Evolutionary conservation across 2,329 filamentous ascomycete genomes (phyloP), one percentile per base, ranked within the genome.

Genomic region (Tricladium varicosporioides): DNA sequence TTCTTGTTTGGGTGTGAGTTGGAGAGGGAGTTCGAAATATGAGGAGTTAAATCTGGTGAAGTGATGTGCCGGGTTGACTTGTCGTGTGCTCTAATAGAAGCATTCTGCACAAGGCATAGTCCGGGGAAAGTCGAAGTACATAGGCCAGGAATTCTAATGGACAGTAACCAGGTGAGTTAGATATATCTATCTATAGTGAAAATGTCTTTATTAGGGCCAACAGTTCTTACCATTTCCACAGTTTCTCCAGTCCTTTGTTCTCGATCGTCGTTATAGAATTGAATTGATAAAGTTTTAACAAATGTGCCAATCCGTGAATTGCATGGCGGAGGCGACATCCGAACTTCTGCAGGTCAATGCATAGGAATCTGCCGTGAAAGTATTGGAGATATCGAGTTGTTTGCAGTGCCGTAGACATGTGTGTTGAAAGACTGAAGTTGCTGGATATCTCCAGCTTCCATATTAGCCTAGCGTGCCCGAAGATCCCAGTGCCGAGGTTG

Each of bases 401-500:
- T 13, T 40, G 36, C 36, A 49, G 7, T 49, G 47, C 7, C 47
- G 14, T 31, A 7, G 27, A 5, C 47, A 15, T 49, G 47, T 31
- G 47, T 19, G 47, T 33, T n/a, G 47, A 31, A 14, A 11, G 47
- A 14, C 14, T 49, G 36, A 40, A 40, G 36, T 40, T 40, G 36
- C n/a, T 40, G 36, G 36, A 40, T 36, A 15, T 36, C 19, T 15
- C n/a, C 11, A 49, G 47, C 47, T 49, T 49, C 47, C 47, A 33
- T 49, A 31, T 49, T 32, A 16, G 47, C 32, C 47, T 49, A 49
- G 47, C 47, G 22, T 7, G 47, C 27, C 47, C 47, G 47, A 40
- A n/a, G 36, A n/a, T 27, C 22, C 22, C 36, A 40, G 11, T 40
- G 36, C 36, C 36, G 36, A 40, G 36, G 22, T 27, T 7, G 22